Base-by-base conservation (phyloP, 129 eudicot species). In the Centrapalus pauciflorus region DNA sequence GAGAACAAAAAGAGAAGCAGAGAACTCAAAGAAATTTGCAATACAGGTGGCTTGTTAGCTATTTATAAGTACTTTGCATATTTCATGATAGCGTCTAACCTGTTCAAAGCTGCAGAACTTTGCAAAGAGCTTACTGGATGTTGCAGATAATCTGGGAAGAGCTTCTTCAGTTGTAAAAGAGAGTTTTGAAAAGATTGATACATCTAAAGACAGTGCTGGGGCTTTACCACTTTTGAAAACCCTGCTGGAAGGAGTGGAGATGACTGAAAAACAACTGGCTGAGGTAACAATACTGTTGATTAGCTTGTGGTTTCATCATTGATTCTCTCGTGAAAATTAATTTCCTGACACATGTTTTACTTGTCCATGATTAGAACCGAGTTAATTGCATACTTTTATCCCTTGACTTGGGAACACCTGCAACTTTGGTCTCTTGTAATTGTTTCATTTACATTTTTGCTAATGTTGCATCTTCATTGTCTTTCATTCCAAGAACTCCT, bases 241-340 rank as follows among this genome's bases (percentile, higher is more conserved):
- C 38, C 81, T 90, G 45, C 78, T 90, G 29, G 90, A 90, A 69
- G 97, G 97, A n/a, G 95, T 90, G 72, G 97, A 84, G 57, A 90
- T 90, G 97, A 90, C 97, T 43, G 97, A 90, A 54, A 90, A 90
- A 74, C 91, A 90, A 69, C 80, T 90, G 30, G 26, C 79, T 4
- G 95, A 80, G 95, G 97, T 86, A 85, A 60, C 0, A 13, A 46
- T 9, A 23, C 32, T 59, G 25, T 37, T n/a, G 28, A 2, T 10
- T 21, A 32, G 1, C 3, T 3, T 4, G 1, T 1, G 23, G 46
- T 30, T 29, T 58, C 16, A 28, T 8, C 10, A 25, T 29, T 20
- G 8, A 14, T 16, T 46, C 23, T 2, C 11, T 46, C n/a, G n/a
- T n/a, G n/a, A n/a, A n/a, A n/a, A n/a, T n/a, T 13, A n/a, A 5